Evolutionary conservation across 2,329 filamentous ascomycete species (phyloP), one percentile per base, ranked within the genome.

Genomic region (Xylariaceae sp.): DNA sequence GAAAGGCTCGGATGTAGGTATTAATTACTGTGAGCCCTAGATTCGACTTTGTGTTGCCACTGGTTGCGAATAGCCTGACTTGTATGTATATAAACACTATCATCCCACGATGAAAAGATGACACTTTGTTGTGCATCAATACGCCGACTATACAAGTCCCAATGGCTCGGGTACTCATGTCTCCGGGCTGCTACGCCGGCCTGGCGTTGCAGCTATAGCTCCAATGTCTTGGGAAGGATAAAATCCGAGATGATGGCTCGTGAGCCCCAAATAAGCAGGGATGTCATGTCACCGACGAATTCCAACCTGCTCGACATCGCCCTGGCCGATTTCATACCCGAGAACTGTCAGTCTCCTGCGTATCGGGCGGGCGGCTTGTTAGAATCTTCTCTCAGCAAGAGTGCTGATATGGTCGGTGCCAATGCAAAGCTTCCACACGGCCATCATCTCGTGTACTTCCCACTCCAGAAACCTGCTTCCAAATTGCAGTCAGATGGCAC

Each of bases 381-480:
- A 10, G 16, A 40, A 41, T 16, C 2, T 26, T 14, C 19, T 20
- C 20, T 7, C 23, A 40, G 20, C 9, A 48, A 7, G 29, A 18
- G 19, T 3, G 43, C 50, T 20, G 26, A 51, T 14, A 41, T 43
- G 19, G 43, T 48, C 29, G 18, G 40, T 43, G 43, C 44, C n/a
- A 48, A 10, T n/a, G 16, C 21, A 32, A 7, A n/a, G 43, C 74
- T 89, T 6, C 86, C 88, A 0, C 79, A 83, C 26, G 89, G 88
- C 37, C 88, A 96, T 71, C 92, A 97, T 72, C 80, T 96, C 37
- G 85, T 93, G 62, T 96, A 96, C 77, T 97, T 96, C 75, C 91
- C 92, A 56, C 83, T 89, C 10, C 83, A 86, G 60, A 77, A 88
- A 18, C 78, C 82, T 0, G 76, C 84, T 14, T 83, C 81, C 7